phyloP scores from a whole-genome alignment of 1,284 basidiomycete genomes.

The Abortiporus biennis region DNA sequence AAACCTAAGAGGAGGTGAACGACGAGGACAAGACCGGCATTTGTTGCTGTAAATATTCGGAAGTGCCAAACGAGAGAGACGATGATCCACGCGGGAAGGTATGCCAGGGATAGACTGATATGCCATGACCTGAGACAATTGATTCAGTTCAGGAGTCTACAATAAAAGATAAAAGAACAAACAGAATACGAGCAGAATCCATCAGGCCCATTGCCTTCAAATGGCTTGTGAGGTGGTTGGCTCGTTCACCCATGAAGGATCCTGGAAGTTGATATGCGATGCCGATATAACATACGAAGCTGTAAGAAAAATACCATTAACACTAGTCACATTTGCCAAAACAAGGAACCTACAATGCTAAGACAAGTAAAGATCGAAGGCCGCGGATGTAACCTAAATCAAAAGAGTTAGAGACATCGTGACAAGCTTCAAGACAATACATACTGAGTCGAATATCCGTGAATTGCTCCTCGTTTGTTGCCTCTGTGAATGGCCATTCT shows the following conservation, averaged over 20 bases:
- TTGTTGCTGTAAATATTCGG: slow-evolving; percentile 59
- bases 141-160: background rate
- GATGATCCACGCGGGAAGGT: slow-evolving; percentile 63
- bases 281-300: slow-evolving; percentile 62
- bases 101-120: slow-evolving; percentile 44
- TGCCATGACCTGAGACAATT: slow-evolving; percentile 55
- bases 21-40: slow-evolving; percentile 53
- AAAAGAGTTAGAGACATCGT: slow-evolving; percentile 10
- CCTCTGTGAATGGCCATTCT: slow-evolving; percentile 68
- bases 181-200: slow-evolving; percentile 61
- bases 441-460: slow-evolving; percentile 50
- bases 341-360: slow-evolving; percentile 43
- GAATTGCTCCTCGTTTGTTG: slow-evolving; percentile 57
- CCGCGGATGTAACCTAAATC: slow-evolving; percentile 53
- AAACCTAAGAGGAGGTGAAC: slow-evolving; percentile 66
- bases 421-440: slow-evolving; percentile 18
- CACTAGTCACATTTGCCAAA: background rate
- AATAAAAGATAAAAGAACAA: slow-evolving; percentile 14
- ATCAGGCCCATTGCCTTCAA: slow-evolving; percentile 71
- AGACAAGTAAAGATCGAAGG: slow-evolving; percentile 52
- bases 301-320: slow-evolving; percentile 17
- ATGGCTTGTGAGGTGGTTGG: slow-evolving; percentile 53
- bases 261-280: slow-evolving; percentile 72
- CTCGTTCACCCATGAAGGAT: slow-evolving; percentile 56
- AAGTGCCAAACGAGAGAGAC: slow-evolving; percentile 59